phyloP scores from a whole-genome alignment of 108 stramenopile genomes.

The Conticribra weissflogii region DNA sequence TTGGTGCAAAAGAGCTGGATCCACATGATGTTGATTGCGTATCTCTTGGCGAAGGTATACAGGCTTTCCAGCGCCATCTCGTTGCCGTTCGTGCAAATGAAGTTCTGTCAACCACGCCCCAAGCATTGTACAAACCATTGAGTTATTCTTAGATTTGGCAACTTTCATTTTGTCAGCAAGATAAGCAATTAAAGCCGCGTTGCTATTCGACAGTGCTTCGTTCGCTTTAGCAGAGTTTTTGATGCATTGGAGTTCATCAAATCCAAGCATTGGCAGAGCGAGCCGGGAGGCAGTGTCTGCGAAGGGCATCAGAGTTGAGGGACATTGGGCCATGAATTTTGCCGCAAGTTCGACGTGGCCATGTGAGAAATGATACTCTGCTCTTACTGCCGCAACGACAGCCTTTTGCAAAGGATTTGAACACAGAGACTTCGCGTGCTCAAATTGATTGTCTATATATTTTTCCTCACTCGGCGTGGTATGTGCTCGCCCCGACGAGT shows the following conservation, averaged over 20 bases:
- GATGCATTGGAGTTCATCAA: conserved; percentile 44
- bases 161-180: conserved; percentile 80
- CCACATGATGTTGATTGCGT: conserved; percentile 32
- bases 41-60: conserved; percentile 8
- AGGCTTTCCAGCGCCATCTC: conserved; percentile 20
- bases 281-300: conserved; percentile 79
- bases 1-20: conserved; percentile 56
- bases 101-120: conserved; percentile 88
- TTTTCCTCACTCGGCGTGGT: conserved; percentile 78
- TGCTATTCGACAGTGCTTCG: conserved; percentile 63
- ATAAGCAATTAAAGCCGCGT: conserved; percentile 78
- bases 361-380: conserved; percentile 81
- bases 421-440: conserved; percentile 81
- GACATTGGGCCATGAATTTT: conserved; percentile 83
- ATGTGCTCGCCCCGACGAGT: too few relatives aligned
- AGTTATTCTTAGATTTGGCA: conserved; percentile 70
- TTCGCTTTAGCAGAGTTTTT: conserved; percentile 62
- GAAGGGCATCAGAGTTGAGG: conserved; percentile 75
- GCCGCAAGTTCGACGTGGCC: conserved; percentile 78
- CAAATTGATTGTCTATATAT: conserved; percentile 74
- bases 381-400: conserved; percentile 77
- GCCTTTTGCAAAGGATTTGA: conserved; percentile 82
- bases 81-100: conserved; percentile 67
- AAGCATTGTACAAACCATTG: conserved; percentile 81
- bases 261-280: conserved; percentile 70